Conservation (phyloP, 2,329 filamentous ascomycete species). For the Pseudocercospora vitis region DNA sequence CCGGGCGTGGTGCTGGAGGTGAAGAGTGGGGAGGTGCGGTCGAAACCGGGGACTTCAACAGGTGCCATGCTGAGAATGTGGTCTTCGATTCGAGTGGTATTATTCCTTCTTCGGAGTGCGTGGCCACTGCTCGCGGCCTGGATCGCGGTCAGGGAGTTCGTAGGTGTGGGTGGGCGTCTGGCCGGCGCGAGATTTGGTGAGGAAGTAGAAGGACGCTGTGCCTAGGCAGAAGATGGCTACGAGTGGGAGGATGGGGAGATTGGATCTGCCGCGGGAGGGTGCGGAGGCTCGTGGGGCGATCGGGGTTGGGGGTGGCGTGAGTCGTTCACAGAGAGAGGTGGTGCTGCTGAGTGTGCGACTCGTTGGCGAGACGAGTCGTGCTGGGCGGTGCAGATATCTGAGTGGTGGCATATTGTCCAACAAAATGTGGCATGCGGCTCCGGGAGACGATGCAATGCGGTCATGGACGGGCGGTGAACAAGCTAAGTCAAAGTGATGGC, state of each 20-base stretch:
- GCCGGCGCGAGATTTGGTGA: conserved; percentile 46
- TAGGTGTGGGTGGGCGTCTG: conserved; percentile 31
- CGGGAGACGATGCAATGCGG: not conserved
- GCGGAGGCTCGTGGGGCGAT: conserved; percentile 19
- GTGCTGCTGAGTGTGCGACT: conserved; percentile 6
- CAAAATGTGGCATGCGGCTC: not conserved
- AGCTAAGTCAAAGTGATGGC: too few species aligned
- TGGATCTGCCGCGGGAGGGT: conserved; percentile 12
- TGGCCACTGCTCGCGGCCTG: conserved; percentile 31
- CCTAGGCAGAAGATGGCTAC: conserved; percentile 50
- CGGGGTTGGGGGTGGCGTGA: conserved; percentile 12
- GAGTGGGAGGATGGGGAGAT: conserved; percentile 50
- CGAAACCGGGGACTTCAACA: conserved; percentile 13
- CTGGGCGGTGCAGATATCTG: not conserved
- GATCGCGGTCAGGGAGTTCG: conserved; percentile 32
- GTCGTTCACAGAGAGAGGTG: conserved; percentile 1
- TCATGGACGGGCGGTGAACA: not conserved
- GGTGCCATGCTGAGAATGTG: conserved; percentile 36
- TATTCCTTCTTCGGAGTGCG: conserved; percentile 6
- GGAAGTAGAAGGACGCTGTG: conserved; percentile 48
- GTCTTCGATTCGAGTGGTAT: not conserved
- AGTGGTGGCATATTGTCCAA: not conserved
- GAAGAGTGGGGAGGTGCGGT: conserved; percentile 65
- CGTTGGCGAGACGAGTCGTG: conserved; percentile 4
- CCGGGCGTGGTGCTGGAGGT: conserved; percentile 48